Conservation (phyloP, 352 stramenopile species). For the Phytophthora sp. region DNA sequence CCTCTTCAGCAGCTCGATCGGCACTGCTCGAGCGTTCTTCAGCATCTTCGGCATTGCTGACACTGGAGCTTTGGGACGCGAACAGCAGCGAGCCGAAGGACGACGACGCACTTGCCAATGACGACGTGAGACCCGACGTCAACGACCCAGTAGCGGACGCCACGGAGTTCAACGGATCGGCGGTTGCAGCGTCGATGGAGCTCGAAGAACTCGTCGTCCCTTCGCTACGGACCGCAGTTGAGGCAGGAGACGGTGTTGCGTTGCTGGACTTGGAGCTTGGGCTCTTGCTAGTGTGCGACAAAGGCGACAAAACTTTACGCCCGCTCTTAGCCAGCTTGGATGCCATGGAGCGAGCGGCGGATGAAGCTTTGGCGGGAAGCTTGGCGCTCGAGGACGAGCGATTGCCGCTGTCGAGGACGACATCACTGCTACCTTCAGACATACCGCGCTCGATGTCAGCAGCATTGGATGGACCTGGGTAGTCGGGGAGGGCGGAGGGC, state of each 20-base stretch:
- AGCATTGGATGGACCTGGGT: background rate
- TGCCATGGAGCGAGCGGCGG: conserved; percentile 61
- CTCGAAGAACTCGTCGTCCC: conserved; percentile 9
- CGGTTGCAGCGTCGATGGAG: conserved; percentile 4
- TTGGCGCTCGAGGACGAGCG: conserved; percentile 26
- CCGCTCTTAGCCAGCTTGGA: conserved; percentile 64
- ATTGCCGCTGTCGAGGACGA: background rate
- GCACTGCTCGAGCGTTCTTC: conserved; percentile 11
- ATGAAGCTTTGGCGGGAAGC: conserved; percentile 41
- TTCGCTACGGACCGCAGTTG: conserved; percentile 7
- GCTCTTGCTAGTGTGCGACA: conserved; percentile 24
- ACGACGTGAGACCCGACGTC: conserved; percentile 36
- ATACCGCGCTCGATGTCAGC: background rate
- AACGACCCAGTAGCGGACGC: conserved; percentile 33
- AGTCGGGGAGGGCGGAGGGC: conserved; percentile 37
- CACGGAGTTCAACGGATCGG: conserved; percentile 28
- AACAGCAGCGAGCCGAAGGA: conserved; percentile 56
- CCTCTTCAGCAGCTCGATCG: conserved; percentile 22
- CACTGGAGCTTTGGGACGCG: conserved; percentile 38
- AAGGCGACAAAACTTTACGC: conserved; percentile 60
- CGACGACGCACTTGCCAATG: conserved; percentile 47
- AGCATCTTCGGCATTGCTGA: conserved; percentile 14
- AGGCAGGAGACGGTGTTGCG: conserved; percentile 5
- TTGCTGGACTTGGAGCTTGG: background rate
- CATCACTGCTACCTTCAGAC: background rate